These are phyloP conservation scores for Castanea crenata DNA, from an alignment of 306 rosid genomes.

Conservation along the genomic window DNA sequence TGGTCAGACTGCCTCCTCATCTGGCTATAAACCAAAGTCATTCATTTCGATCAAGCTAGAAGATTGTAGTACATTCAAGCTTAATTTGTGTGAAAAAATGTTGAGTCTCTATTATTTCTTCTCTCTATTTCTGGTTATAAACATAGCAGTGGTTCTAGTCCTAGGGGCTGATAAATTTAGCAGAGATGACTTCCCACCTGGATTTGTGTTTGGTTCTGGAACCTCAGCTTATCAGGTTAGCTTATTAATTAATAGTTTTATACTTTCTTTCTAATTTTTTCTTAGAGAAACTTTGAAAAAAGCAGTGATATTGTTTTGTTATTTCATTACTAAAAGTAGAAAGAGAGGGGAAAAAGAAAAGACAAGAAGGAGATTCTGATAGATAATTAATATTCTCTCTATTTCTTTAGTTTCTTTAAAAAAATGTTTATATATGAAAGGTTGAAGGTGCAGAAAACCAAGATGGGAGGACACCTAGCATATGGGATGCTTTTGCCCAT, in stretches of 20 bases:
- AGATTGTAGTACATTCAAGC: neutral
- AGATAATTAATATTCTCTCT: too few relatives aligned
- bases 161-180: constrained; percentile 3
- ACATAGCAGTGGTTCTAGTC: neutral
- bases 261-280: neutral
- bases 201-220: constrained; percentile 59
- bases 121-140: neutral
- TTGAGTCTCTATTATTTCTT: neutral
- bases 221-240: constrained; percentile 70
- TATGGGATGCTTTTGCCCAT: constrained; percentile 23
- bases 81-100: neutral
- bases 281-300: neutral
- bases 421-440: constrained; percentile 9
- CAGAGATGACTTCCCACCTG: constrained; percentile 59
- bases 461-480: constrained; percentile 26
- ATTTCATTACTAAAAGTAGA: too few relatives aligned
- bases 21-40: neutral
- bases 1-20: neutral
- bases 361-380: too few relatives aligned
- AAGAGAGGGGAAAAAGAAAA: too few relatives aligned
- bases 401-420: neutral
- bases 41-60: neutral
- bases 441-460: constrained; percentile 50
- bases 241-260: too few relatives aligned
- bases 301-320: too few relatives aligned